Conservation (phyloP, 1,284 basidiomycete species). For the Papiliotrema terrestris region DNA sequence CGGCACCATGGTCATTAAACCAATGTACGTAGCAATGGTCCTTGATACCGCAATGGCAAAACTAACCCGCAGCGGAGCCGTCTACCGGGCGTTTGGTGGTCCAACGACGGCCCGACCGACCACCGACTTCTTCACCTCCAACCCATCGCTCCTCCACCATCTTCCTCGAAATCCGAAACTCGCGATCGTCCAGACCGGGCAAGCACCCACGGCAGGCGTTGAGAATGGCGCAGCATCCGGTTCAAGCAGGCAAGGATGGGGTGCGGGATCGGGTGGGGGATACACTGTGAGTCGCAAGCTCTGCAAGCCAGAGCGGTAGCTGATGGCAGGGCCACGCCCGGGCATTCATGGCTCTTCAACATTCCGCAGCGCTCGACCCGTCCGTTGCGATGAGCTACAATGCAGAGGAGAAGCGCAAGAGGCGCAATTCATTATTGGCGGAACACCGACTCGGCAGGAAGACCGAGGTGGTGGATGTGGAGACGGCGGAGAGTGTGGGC, state of each 20-base stretch:
- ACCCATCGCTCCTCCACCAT: constrained; percentile 47
- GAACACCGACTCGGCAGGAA: constrained; percentile 16
- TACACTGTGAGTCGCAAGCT: constrained; percentile 35
- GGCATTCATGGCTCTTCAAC: constrained; percentile 39
- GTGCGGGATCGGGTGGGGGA: constrained; percentile 32
- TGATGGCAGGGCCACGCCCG: constrained; percentile 36
- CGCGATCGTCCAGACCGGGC: constrained; percentile 14
- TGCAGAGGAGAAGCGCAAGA: constrained; percentile 21
- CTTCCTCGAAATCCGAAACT: constrained; percentile 27
- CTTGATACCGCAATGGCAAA: too few relatives aligned
- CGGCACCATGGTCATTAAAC: constrained; percentile 41
- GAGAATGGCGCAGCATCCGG: constrained; percentile 20
- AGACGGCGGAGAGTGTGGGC: constrained; percentile 7
- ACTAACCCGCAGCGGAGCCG: background rate
- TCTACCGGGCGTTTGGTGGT: too few relatives aligned
- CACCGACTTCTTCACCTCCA: constrained; percentile 48
- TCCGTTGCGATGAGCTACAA: constrained; percentile 16
- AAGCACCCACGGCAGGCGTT: constrained; percentile 18
- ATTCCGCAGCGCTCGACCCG: constrained; percentile 27
- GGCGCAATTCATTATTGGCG: constrained; percentile 6
- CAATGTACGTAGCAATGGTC: constrained; percentile 32
- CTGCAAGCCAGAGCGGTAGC: background rate
- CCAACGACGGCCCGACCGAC: background rate
- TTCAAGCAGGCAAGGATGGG: constrained; percentile 35
- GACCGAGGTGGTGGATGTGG: constrained; percentile 20